Evolutionary conservation across 2,329 filamentous ascomycete genomes (phyloP), one percentile per base, ranked within the genome.

Genomic region (Clonostachys rhizophaga): DNA sequence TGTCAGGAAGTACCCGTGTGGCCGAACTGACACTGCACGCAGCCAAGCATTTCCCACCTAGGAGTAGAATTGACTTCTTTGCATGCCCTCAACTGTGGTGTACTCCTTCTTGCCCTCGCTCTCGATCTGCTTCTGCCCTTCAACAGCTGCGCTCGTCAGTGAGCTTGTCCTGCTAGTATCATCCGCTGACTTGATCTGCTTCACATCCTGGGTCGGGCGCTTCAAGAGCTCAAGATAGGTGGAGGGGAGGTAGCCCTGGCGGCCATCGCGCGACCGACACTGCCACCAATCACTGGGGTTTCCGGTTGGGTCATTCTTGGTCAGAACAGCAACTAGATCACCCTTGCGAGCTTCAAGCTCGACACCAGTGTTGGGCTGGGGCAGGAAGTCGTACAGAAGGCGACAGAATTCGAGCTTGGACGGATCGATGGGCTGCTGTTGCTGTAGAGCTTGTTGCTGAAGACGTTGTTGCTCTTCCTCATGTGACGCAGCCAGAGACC

Each of bases 241-340:
- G 2, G 86, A 84, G 3, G 95, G 94, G 6, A 99, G 77, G 62
- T 97, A 99, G 8, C 94, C 94, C 58, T 96, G 85, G 24, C 90
- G 80, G 42, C 91, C 91, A 62, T 97, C 91, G 50, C 94, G 80
- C 13, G 92, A 87, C 47, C 94, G 81, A 68, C 95, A 99, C 54
- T 87, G 84, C 94, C 94, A 99, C 94, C 94, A 99, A 62, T 99
- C 92, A 45, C 88, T 94, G 5, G 90, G 83, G 57, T 94, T 91
- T 40, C 94, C 94, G 60, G 92, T 81, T 1, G 94, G 94, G 59
- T 99, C 94, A 16, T 83, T 87, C 72, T 96, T 96, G 71, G 86
- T 87, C 47, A 99, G 78, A 1, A 99, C 91, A 24, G 94, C 94
- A 14, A 99, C 91, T 46, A 97, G 83, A 58, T 99, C 94, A 50